Percentiles rank a stretch among this genome's conserved stretches.
phyloP scores from a whole-genome alignment of 1,139 yeast species.

The Yamadazyma dendronema region DNA sequence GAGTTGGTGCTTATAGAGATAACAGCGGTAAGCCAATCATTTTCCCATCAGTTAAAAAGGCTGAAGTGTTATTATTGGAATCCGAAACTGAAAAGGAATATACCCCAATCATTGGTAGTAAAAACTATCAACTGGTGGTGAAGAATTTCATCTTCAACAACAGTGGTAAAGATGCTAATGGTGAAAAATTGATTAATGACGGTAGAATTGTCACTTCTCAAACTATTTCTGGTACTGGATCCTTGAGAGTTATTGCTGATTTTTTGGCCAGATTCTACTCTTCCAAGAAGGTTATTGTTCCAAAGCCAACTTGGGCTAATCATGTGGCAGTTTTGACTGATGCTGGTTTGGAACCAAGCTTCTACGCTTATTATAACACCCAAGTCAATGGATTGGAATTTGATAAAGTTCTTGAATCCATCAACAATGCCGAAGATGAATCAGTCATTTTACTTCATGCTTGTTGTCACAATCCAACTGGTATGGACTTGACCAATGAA shows the following conservation, averaged over 20 bases:
- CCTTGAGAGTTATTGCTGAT: slow-evolving; percentile 55
- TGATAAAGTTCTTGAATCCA: slow-evolving; percentile 46
- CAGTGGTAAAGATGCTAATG: slow-evolving; percentile 47
- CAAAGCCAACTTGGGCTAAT: slow-evolving; percentile 78
- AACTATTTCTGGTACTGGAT: slow-evolving; percentile 62
- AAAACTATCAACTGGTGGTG: slow-evolving; percentile 47
- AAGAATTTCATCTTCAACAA: slow-evolving; percentile 52
- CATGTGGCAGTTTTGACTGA: slow-evolving; percentile 58
- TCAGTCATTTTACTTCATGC: slow-evolving; percentile 82
- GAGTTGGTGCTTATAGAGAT: slow-evolving; percentile 53
- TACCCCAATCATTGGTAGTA: slow-evolving; percentile 53
- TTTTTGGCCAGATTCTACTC: slow-evolving; percentile 49
- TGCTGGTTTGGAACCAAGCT: slow-evolving; percentile 45
- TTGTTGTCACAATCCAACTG: slow-evolving; percentile 98
- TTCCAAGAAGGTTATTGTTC: slow-evolving; percentile 49
- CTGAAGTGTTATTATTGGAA: slow-evolving; percentile 39
- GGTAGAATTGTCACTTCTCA: slow-evolving; percentile 55
- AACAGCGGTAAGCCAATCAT: slow-evolving; percentile 47
- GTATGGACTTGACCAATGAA: slow-evolving; percentile 84
- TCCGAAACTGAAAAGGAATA: slow-evolving; percentile 55
- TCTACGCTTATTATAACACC: slow-evolving; percentile 53
- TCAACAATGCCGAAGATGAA: slow-evolving; percentile 44
- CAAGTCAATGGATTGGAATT: slow-evolving; percentile 52
- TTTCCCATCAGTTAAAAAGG: slow-evolving; percentile 49
- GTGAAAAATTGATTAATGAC: slow-evolving; percentile 44